Conservation (phyloP, 495 filamentous ascomycete genomes). For the Aspergillus carlsbadensis region DNA sequence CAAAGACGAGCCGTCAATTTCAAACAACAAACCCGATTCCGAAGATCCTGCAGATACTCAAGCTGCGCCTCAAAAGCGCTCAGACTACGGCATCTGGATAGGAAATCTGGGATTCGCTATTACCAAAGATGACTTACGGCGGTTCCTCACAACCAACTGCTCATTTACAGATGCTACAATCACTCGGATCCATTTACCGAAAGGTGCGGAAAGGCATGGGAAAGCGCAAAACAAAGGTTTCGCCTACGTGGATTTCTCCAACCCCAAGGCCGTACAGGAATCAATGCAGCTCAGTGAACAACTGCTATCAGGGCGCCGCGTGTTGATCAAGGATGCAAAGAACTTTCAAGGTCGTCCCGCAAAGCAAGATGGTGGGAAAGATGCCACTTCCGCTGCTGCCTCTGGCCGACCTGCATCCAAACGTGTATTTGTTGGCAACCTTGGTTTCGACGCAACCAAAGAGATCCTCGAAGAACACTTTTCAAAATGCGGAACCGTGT, state of each 20-base stretch:
- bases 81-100: constrained; percentile 87
- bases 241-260: constrained; percentile 90
- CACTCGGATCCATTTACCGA: constrained; percentile 80
- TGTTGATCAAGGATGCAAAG: constrained; percentile 89
- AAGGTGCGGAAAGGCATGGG: constrained; percentile 40
- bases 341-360: constrained; percentile 77
- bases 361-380: constrained; percentile 44
- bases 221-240: constrained; percentile 80
- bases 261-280: constrained; percentile 59
- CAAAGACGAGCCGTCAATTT: constrained; percentile 11
- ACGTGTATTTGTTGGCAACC: constrained; percentile 89
- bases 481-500: constrained; percentile 73
- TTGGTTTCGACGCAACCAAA: constrained; percentile 80
- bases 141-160: constrained; percentile 72
- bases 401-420: constrained; percentile 63
- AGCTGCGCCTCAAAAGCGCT: constrained; percentile 54
- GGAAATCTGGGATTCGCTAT: constrained; percentile 86
- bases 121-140: constrained; percentile 67
- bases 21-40: constrained; percentile 34
- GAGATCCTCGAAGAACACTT: constrained; percentile 79
- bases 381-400: constrained; percentile 29
- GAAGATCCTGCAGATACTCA: constrained; percentile 35
- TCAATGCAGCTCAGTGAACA: constrained; percentile 80
- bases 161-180: constrained; percentile 66
- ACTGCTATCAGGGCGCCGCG: constrained; percentile 67